A percentile compares a stretch with the other conserved stretches of the same genome.
These are phyloP conservation scores for Thelephora ganbajun DNA, from an alignment of 768 basidiomycete species.

Conservation along the genomic window DNA sequence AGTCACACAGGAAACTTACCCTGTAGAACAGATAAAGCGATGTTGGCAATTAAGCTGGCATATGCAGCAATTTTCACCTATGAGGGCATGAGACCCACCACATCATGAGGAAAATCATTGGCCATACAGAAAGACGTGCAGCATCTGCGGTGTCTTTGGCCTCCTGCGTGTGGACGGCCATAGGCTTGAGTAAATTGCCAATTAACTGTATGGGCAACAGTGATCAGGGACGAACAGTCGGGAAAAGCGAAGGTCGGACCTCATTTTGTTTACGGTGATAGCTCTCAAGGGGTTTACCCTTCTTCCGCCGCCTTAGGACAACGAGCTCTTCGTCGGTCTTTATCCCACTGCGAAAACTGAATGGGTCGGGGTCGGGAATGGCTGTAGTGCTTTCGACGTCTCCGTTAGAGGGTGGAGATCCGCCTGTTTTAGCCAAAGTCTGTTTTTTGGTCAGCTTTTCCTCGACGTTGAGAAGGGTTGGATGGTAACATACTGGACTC, in stretches of 20 bases:
- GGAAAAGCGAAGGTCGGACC: constrained; percentile 20
- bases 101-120: neutral
- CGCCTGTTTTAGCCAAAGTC: constrained; percentile 7
- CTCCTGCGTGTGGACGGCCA: constrained; percentile 81
- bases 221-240: neutral
- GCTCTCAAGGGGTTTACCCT: constrained; percentile 47
- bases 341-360: constrained; percentile 43
- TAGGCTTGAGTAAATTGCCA: constrained; percentile 72
- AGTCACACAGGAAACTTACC: constrained; percentile 24
- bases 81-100: neutral
- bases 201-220: constrained; percentile 49
- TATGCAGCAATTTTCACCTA: constrained; percentile 84
- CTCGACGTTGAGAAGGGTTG: neutral
- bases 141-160: constrained; percentile 57
- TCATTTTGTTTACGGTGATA: constrained; percentile 66
- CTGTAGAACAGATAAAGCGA: constrained; percentile 58
- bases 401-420: constrained; percentile 4
- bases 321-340: constrained; percentile 49
- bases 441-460: constrained; percentile 1
- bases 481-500: neutral
- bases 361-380: constrained; percentile 42
- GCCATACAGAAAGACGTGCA: constrained; percentile 48
- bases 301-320: constrained; percentile 41
- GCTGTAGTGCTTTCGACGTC: constrained; percentile 28
- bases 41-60: constrained; percentile 69